Base-by-base conservation (phyloP, 2,329 filamentous ascomycete species). In the Phoma sp. region DNA sequence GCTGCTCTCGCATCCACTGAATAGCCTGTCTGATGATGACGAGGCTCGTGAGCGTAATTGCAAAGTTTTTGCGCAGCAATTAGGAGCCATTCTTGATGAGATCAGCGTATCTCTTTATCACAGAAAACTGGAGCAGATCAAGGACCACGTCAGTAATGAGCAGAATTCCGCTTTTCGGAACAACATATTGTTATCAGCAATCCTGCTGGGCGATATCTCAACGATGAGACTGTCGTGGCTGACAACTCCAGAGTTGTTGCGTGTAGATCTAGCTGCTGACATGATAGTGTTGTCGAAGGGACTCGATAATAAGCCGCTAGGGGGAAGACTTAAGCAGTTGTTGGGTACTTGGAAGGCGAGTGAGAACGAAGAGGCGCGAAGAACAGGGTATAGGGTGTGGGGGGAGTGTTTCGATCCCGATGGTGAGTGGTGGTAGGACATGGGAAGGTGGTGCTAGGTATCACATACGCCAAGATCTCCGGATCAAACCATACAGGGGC, bases 341-440 rank as follows among this genome's bases (percentile, higher is more conserved):
- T n/a, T 63, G 25, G 37, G 25, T 7, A 49, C 29, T 11, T 74
- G 69, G 71, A 59, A 45, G 26, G 23, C 10, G 4, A 55, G 47
- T 50, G 62, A 59, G 29, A 67, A 60, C 38, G 71, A 73, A 42
- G 64, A 61, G n/a, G 63, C 69, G 5, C 62, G 71, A 36, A 61
- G 59, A 42, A 33, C 43, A 12, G 64, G 62, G 10, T 56, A 45
- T 18, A 20, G 15, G 11, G 14, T 34, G 15, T 17, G 33, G 4
- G 7, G 4, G 15, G 15, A 11, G 9, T n/a, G 3, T 33, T 17
- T 36, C 17, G 7, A 36, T 20, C 3, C 7, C 15, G 10, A 20
- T 20, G 33, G 4, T 10, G 15, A 36, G 9, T 6, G 33, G 14
- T 5, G 2, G n/a, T 9, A 25, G 23, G 23, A 9, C 23, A n/a